Base-by-base conservation (phyloP, 2,329 filamentous ascomycete species). In the Pseudogymnoascus sp. region DNA sequence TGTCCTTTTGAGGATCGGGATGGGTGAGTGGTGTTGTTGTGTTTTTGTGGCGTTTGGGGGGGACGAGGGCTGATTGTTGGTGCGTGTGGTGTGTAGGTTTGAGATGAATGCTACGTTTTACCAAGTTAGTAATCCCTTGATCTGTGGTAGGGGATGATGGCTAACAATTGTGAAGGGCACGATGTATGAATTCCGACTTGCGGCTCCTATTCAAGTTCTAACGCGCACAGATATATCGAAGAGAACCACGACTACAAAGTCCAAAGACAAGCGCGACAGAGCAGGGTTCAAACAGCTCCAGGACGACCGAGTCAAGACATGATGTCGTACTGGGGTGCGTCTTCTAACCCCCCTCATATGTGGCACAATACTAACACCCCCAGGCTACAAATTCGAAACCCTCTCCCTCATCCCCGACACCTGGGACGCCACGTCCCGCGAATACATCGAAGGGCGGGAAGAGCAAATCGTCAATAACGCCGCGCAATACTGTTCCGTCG, bases 241-340 rank as follows among this genome's bases (percentile, higher is more conserved):
- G 95, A 99, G 71, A 90, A 96, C 74, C 86, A 96, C 71, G 78
- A 79, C 14, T 87, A 87, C 71, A 93, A 92, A 71, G 77, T 86
- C 59, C 80, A 82, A 1, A 83, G 85, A 11, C 83, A 85, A 68
- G 75, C 78, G 65, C 78, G 80, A 34, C 87, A 92, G 75, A 57
- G 29, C 47, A 29, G 80, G 71, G 21, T 42, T 16, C 39, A 74
- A 74, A 68, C 80, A 78, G 70, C 72, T 73, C 61, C 75, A 78
- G 78, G 85, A 68, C 77, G 80, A 71, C 78, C 81, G 67, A 83
- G 90, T 0, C 86, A 89, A 61, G 89, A 95, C 64, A 80, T 93
- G 67, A 97, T 97, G 92, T 86, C 88, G 60, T 99, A 87, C 72
- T 97, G 93, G 93, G 93, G 90, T 92, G n/a, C n/a, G n/a, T n/a